These are phyloP conservation scores for Kluyveromyces dobzhanskii DNA, from an alignment of 805 yeast species.

Conservation along the genomic window DNA sequence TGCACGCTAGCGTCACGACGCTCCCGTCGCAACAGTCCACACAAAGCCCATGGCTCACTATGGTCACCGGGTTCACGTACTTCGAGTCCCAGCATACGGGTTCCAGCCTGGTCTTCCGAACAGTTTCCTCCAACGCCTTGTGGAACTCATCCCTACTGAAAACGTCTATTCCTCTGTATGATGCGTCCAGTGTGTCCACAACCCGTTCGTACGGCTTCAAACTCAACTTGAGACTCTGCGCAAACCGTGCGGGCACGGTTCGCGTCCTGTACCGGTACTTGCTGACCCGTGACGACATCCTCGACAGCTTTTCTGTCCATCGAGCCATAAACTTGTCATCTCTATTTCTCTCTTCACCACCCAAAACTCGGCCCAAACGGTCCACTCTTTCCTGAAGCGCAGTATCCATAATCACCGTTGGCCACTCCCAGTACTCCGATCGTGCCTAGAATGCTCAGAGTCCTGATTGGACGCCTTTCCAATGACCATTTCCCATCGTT, in stretches of 20 bases:
- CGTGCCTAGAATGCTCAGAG: too few relatives aligned
- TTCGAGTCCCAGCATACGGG: slow-evolving; percentile 13
- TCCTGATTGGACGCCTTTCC: too few relatives aligned
- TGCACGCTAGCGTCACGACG: slow-evolving; percentile 7
- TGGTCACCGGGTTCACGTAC: slow-evolving; percentile 13
- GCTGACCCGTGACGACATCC: slow-evolving; percentile 1
- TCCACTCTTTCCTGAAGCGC: neutral
- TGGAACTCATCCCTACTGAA: slow-evolving; percentile 9
- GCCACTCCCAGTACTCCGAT: too few relatives aligned
- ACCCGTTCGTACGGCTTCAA: slow-evolving; percentile 8
- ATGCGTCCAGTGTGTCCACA: slow-evolving; percentile 5
- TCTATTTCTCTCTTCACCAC: neutral
- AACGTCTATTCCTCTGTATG: slow-evolving; percentile 7
- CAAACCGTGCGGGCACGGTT: slow-evolving; percentile 9
- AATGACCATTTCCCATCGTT: too few relatives aligned
- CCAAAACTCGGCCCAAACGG: neutral
- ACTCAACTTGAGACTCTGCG: neutral
- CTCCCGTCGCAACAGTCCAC: neutral
- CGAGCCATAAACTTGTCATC: slow-evolving; percentile 1
- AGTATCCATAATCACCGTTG: too few relatives aligned
- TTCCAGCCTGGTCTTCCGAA: slow-evolving; percentile 7
- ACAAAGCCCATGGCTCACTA: slow-evolving; percentile 14
- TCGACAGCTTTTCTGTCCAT: neutral
- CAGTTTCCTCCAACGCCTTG: slow-evolving; percentile 7
- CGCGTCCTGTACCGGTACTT: slow-evolving; percentile 9